Evolutionary conservation across 2,329 filamentous ascomycete species (phyloP), one percentile per base, ranked within the genome.

Genomic region (Ophiostoma perfectum): DNA sequence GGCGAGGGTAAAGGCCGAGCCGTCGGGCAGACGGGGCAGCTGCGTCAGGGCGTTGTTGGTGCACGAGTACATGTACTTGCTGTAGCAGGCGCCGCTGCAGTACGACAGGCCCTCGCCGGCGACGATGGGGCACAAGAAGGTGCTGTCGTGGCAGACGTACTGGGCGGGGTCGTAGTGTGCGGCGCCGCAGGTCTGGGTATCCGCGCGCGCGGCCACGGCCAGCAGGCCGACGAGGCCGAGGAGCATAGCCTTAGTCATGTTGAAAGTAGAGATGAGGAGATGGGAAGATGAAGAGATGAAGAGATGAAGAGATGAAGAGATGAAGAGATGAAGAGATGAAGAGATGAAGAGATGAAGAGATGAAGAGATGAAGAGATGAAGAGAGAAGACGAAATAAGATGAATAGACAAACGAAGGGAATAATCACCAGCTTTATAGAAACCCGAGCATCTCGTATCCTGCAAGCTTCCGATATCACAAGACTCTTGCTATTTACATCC

Each of bases 61-160:
- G 73, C 76, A 77, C 3, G 72, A 72, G 73, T 77, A 77, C 74
- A 76, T 74, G 73, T 75, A 77, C 66, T 71, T 74, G 74, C 73
- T 75, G 74, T 76, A 78, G 75, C 77, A 78, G 63, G 76, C 75
- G 60, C 75, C 75, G 66, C 71, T 72, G 73, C 77, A 78, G 72
- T 74, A 73, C 14, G 74, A 74, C 11, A 78, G 74, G 8, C 73
- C 71, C 72, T 78, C 77, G 68, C 76, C 77, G 18, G 75, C 75
- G 16, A 72, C 69, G 67, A 78, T 70, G 67, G 76, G 77, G 72
- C 77, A 78, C 64, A 78, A 73, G 52, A 77, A 75, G 52, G 73
- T 70, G 70, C 71, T 71, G 70, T 73, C 66, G 69, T 73, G 73
- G 71, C 77, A 78, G 64, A 77, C 73, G 68, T 77, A 77, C 74